phyloP scores from a whole-genome alignment of 176 grass and related monocot species.

The Cymbopogon citratus region DNA sequence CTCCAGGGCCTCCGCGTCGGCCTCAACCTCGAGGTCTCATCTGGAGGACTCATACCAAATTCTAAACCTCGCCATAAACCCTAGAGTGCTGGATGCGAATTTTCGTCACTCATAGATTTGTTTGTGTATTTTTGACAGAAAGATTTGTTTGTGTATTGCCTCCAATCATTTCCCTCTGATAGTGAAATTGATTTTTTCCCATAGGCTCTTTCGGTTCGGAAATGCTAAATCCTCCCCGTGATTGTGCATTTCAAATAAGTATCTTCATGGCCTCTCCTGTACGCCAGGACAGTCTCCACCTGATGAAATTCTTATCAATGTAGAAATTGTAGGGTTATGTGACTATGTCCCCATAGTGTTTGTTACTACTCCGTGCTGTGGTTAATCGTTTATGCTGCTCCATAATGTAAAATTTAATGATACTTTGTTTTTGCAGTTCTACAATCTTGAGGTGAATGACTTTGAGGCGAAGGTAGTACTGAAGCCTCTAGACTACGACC shows the following conservation, averaged over 20 bases:
- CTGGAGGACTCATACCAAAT: neutral
- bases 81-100: neutral
- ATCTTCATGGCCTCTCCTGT: neutral
- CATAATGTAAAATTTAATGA: neutral
- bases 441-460: constrained; percentile 73
- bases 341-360: neutral
- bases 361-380: neutral
- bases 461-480: constrained; percentile 85
- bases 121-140: neutral
- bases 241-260: neutral
- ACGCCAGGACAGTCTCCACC: neutral
- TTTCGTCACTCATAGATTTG: neutral
- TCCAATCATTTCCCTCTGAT: neutral
- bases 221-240: neutral
- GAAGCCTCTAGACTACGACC: constrained; percentile 60
- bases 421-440: constrained; percentile 56
- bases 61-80: neutral
- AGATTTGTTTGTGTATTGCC: neutral
- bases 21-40: constrained; percentile 72
- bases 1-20: constrained; percentile 76
- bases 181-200: neutral
- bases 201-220: neutral
- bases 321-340: neutral
- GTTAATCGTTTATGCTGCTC: neutral
- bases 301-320: neutral